These are phyloP conservation scores for Geoglossum cookeanum DNA, from an alignment of 2,329 filamentous ascomycete genomes.

Conservation along the genomic window DNA sequence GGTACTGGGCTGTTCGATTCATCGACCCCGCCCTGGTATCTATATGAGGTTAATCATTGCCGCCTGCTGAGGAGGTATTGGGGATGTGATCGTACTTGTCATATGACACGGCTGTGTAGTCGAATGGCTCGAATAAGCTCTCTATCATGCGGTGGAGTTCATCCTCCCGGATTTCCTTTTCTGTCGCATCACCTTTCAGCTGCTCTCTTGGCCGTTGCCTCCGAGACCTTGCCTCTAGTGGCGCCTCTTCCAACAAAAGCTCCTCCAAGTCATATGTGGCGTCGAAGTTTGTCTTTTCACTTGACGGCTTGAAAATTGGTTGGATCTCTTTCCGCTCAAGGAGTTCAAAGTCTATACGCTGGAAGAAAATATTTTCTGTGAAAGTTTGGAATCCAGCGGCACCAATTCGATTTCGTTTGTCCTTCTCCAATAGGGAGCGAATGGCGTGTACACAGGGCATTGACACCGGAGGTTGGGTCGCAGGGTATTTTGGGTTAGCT, in stretches of 20 bases:
- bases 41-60: conserved; percentile 11
- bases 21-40: conserved; percentile 18
- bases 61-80: conserved; percentile 5
- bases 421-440: conserved; percentile 60
- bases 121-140: conserved; percentile 81
- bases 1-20: conserved; percentile 13
- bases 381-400: conserved; percentile 66
- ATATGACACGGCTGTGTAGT: conserved; percentile 73
- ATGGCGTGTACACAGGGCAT: conserved; percentile 81
- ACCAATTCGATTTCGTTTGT: conserved; percentile 69
- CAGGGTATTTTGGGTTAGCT: conserved; percentile 70
- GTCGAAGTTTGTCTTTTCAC: conserved; percentile 97
- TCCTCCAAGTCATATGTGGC: conserved; percentile 96
- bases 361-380: conserved; percentile 77
- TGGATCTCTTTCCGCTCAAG: conserved; percentile 75
- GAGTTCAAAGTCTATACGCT: conserved; percentile 61
- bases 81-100: conserved; percentile 31
- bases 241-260: conserved; percentile 79
- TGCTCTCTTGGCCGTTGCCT: conserved; percentile 86
- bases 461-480: conserved; percentile 79
- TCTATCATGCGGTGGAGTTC: conserved; percentile 91
- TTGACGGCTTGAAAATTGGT: conserved; percentile 81
- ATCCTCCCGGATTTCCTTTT: conserved; percentile 85
- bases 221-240: conserved; percentile 75
- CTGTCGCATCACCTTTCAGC: conserved; percentile 82